Evolutionary conservation across 2,329 filamentous ascomycete species (phyloP).

Genomic region (Penicillium concentricum): DNA sequence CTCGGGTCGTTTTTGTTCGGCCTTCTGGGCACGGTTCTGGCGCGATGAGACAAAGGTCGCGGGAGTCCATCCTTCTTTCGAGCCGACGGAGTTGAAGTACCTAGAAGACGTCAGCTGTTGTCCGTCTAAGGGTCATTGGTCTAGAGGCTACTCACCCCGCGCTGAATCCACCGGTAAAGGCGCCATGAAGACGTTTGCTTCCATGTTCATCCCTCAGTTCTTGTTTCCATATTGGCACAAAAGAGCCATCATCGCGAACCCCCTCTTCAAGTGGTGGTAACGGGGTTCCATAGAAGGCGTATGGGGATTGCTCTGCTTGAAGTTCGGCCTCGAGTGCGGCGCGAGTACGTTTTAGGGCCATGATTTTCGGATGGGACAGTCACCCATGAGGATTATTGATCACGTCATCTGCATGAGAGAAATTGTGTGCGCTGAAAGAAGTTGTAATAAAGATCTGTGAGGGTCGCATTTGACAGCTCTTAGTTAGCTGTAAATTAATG

Average conservation of each 20-base stretch:
- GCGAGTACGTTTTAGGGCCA: conserved; percentile 79
- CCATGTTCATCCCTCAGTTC: conserved; percentile 92
- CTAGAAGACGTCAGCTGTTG: conserved; percentile 48
- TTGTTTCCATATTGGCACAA: conserved; percentile 96
- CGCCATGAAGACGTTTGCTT: conserved; percentile 86
- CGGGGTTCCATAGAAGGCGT: conserved; percentile 78
- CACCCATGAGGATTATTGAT: conserved; percentile 1
- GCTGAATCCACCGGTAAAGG: conserved; percentile 95
- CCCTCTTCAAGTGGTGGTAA: conserved; percentile 75
- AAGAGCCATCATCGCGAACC: conserved; percentile 83
- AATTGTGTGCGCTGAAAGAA: not conserved
- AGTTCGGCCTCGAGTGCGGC: conserved; percentile 75
- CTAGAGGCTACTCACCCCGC: conserved; percentile 68
- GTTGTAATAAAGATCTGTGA: not conserved
- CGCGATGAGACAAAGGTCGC: conserved; percentile 90
- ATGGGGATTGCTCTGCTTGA: conserved; percentile 67
- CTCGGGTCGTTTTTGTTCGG: conserved; percentile 64
- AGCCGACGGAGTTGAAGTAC: conserved; percentile 97
- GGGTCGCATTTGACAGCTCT: not conserved
- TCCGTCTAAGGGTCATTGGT: not conserved
- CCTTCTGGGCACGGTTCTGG: conserved; percentile 62
- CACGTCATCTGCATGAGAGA: conserved; percentile 5
- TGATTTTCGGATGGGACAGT: conserved; percentile 34
- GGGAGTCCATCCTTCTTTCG: conserved; percentile 96
- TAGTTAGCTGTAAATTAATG: not conserved